Conservation (phyloP, 805 yeast species). For the Candida corydali region DNA sequence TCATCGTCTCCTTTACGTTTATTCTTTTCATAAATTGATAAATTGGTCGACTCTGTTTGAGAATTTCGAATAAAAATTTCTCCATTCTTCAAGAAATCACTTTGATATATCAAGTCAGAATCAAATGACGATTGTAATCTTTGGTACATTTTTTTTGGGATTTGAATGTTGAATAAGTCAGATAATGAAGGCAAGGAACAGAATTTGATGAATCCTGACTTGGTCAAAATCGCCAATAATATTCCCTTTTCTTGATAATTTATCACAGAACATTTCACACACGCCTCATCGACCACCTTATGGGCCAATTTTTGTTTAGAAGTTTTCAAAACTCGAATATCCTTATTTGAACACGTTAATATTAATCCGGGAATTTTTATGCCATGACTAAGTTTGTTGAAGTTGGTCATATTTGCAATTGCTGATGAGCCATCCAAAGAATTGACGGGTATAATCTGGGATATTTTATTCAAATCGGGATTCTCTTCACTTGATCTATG, state of each 20-base stretch:
- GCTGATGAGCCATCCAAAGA: conserved; percentile 60
- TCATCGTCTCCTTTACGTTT: conserved; percentile 15
- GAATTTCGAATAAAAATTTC: conserved; percentile 56
- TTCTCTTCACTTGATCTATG: conserved; percentile 30
- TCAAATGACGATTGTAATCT: conserved; percentile 19
- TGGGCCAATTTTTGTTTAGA: conserved; percentile 63
- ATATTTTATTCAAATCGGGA: conserved; percentile 50
- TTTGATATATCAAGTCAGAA: conserved; percentile 17
- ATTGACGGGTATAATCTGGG: conserved; percentile 55
- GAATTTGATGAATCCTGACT: conserved; percentile 45
- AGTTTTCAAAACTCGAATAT: conserved; percentile 57
- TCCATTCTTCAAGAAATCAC: conserved; percentile 45
- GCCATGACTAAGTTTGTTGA: conserved; percentile 60
- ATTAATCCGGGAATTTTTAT: conserved; percentile 58
- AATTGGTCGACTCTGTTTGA: conserved; percentile 40
- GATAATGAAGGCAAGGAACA: conserved; percentile 59
- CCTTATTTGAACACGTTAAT: conserved; percentile 51
- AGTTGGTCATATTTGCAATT: conserved; percentile 54
- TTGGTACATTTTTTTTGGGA: conserved; percentile 26
- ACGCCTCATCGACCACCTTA: conserved; percentile 50
- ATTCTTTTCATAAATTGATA: conserved; percentile 15
- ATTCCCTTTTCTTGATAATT: conserved; percentile 41
- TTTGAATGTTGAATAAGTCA: conserved; percentile 48
- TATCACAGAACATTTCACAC: conserved; percentile 49
- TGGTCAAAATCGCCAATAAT: conserved; percentile 41